These are phyloP conservation scores for Pseudomicrostroma phylloplanum DNA, from an alignment of 1,284 basidiomycete species.

Conservation along the genomic window DNA sequence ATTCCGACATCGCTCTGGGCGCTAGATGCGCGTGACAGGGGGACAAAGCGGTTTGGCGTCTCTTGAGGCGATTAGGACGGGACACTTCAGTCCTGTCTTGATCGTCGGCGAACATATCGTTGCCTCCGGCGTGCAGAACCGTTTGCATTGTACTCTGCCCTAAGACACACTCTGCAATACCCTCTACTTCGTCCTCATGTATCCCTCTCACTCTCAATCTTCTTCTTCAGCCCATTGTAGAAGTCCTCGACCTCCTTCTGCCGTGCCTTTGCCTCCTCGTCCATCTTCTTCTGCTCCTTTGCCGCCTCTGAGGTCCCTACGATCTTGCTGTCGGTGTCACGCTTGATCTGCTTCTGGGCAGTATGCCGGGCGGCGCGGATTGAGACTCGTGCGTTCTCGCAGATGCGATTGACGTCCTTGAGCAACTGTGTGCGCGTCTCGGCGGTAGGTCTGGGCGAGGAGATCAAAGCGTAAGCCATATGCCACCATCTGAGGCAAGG, in stretches of 20 bases:
- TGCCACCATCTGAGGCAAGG: background rate
- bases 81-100: too few species aligned
- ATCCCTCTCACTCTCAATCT: constrained; percentile 5
- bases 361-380: constrained; percentile 38
- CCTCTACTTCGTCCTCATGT: too few species aligned
- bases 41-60: too few species aligned
- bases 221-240: constrained; percentile 2
- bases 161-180: too few species aligned
- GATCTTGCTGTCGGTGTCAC: constrained; percentile 39
- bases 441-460: constrained; percentile 28
- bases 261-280: background rate
- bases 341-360: constrained; percentile 46
- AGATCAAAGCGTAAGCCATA: background rate
- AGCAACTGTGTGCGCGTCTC: constrained; percentile 39
- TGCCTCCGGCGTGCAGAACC: too few species aligned
- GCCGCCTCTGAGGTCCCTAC: constrained; percentile 37
- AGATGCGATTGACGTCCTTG: constrained; percentile 40
- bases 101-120: too few species aligned
- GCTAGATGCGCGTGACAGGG: too few species aligned
- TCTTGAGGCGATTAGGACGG: too few species aligned
- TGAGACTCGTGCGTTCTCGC: constrained; percentile 44
- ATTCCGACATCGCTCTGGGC: too few species aligned
- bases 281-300: constrained; percentile 34
- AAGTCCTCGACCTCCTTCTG: constrained; percentile 5
- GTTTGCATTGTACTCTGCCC: too few species aligned